A percentile compares a stretch with the other conserved stretches of the same genome.
Evolutionary conservation across 805 yeast genomes (phyloP).

Genomic region (Suhomyces vadensis): DNA sequence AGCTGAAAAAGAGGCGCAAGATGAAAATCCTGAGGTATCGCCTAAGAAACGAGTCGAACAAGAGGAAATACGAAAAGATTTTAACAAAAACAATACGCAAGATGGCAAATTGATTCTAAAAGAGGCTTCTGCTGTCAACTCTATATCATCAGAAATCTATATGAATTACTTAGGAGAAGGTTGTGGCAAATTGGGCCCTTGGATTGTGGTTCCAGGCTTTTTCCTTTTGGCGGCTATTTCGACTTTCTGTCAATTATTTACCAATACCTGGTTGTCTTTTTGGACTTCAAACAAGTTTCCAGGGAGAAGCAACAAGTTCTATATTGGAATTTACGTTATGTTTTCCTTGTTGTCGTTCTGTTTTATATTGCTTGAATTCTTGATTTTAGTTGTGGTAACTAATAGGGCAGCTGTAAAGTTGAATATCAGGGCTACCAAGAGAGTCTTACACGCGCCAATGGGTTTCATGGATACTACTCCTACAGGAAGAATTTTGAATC

Average conservation of each 20-base stretch:
- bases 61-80: conserved; percentile 36
- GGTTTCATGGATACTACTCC: conserved; percentile 82
- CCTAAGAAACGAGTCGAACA: conserved; percentile 24
- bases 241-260: conserved; percentile 19
- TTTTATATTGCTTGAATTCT: conserved; percentile 43
- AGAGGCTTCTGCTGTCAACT: conserved; percentile 25
- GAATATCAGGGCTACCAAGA: conserved; percentile 58
- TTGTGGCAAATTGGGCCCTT: conserved; percentile 25
- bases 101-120: conserved; percentile 14
- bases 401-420: conserved; percentile 55
- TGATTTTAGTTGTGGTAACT: conserved; percentile 48
- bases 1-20: conserved; percentile 11
- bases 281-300: conserved; percentile 41
- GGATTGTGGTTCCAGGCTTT: conserved; percentile 22
- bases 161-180: conserved; percentile 32
- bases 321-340: conserved; percentile 72
- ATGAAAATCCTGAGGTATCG: background rate
- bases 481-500: conserved; percentile 78
- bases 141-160: conserved; percentile 33
- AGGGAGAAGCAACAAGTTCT: conserved; percentile 49
- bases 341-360: conserved; percentile 51
- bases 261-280: conserved; percentile 26
- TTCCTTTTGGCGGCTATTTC: conserved; percentile 8
- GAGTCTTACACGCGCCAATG: conserved; percentile 76
- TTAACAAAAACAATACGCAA: conserved; percentile 22